Conservation (phyloP, 257 asterid species). For the Primulina eburnea region DNA sequence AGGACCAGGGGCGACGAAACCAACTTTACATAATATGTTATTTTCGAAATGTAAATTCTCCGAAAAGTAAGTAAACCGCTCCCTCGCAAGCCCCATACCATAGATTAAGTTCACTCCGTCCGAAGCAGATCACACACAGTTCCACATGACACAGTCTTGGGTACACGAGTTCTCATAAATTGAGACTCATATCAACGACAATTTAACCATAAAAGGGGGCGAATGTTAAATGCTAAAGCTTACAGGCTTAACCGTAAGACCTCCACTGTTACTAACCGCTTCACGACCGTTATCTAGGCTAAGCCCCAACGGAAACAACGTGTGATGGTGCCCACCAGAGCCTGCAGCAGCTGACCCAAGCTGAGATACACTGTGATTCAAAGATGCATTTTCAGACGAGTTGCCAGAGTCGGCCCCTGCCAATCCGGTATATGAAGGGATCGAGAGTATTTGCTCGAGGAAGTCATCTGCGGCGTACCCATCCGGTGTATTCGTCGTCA, state of each 20-base stretch:
- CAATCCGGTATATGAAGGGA: slow-evolving; percentile 61
- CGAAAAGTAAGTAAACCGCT: background rate
- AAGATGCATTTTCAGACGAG: slow-evolving; percentile 48
- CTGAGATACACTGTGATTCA: slow-evolving; percentile 44
- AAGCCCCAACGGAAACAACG: slow-evolving; percentile 65
- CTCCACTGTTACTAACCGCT: slow-evolving; percentile 44
- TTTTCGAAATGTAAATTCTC: background rate
- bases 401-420: slow-evolving; percentile 44
- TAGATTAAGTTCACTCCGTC: background rate
- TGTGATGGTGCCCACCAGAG: slow-evolving; percentile 40
- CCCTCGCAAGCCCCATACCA: background rate
- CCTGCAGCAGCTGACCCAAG: slow-evolving; percentile 13
- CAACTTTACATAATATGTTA: no score
- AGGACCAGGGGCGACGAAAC: background rate
- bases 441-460: slow-evolving; percentile 77
- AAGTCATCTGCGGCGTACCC: slow-evolving; percentile 66
- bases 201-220: background rate
- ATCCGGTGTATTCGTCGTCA: slow-evolving; percentile 59
- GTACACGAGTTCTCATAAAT: background rate
- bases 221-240: slow-evolving; percentile 21
- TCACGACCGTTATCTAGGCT: slow-evolving; percentile 68
- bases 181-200: slow-evolving; percentile 1
- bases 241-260: slow-evolving; percentile 49
- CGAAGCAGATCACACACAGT: background rate
- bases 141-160: background rate